Evolutionary conservation across 2,329 filamentous ascomycete species (phyloP).

Genomic region (Harringtonia aguacate): DNA sequence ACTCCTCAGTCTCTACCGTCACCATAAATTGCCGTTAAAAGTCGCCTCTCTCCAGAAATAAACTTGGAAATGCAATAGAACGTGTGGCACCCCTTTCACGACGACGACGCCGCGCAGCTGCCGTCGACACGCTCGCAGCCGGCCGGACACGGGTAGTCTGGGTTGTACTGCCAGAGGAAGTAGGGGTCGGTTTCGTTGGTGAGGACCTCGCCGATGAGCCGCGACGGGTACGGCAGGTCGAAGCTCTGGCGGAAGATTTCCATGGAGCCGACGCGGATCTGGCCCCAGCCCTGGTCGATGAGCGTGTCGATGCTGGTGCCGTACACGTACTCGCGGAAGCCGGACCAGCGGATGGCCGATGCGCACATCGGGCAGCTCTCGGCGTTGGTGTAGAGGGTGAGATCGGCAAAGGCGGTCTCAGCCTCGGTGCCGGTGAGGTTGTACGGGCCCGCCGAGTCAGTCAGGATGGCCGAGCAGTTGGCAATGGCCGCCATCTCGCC

Average conservation of each 20-base stretch:
- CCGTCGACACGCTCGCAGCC: conserved; percentile 8
- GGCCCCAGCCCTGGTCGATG: conserved; percentile 35
- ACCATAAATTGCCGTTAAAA: too few species aligned
- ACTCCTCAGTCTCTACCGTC: too few species aligned
- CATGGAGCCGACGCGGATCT: conserved; percentile 33
- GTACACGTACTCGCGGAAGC: conserved; percentile 44
- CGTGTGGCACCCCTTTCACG: too few species aligned
- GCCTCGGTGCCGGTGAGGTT: conserved; percentile 28
- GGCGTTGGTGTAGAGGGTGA: conserved; percentile 46
- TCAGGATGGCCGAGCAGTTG: conserved; percentile 39
- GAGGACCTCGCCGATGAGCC: conserved; percentile 32
- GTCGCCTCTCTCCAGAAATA: too few species aligned
- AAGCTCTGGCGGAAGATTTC: conserved; percentile 35
- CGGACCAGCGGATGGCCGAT: conserved; percentile 43
- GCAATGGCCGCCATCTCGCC: conserved; percentile 44
- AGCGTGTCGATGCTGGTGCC: conserved; percentile 38
- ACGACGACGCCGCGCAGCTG: conserved; percentile 1
- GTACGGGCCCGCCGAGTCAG: conserved; percentile 32
- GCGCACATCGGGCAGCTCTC: conserved; percentile 50
- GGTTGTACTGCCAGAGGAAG: conserved; percentile 43
- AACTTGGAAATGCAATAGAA: too few species aligned
- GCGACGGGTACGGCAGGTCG: conserved; percentile 23
- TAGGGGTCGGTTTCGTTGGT: conserved; percentile 41
- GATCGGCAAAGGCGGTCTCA: conserved; percentile 29
- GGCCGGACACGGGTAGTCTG: conserved; percentile 7